A percentile compares a stretch with the other conserved stretches of the same genome.
Conservation (phyloP, 352 stramenopile genomes). For the Pythium dissotocum region DNA sequence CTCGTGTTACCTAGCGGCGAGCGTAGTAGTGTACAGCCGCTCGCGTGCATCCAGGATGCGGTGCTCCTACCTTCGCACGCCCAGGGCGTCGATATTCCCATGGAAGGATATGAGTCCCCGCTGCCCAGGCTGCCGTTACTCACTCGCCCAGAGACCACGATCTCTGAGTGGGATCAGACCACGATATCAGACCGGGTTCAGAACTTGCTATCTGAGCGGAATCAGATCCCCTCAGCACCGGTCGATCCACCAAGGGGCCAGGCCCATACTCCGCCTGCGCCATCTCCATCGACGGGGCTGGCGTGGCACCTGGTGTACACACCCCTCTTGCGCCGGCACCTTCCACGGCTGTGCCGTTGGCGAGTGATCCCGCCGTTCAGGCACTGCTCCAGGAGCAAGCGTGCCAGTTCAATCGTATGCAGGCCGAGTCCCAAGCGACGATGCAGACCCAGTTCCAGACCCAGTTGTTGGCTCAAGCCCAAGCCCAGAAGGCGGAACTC, state of each 20-base stretch:
- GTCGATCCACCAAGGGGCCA: not conserved
- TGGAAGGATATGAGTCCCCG: not conserved
- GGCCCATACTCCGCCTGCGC: not conserved
- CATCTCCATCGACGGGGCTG: not conserved
- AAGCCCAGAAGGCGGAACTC: not conserved
- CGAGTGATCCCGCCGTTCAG: not conserved
- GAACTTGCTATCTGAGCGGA: too few relatives aligned
- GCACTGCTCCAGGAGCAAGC: conserved; percentile 4
- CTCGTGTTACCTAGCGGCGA: not conserved
- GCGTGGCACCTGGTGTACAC: not conserved
- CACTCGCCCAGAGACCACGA: not conserved
- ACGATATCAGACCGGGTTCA: too few relatives aligned
- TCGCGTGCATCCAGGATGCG: not conserved
- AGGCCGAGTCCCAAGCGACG: not conserved
- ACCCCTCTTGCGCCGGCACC: not conserved
- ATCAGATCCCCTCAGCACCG: not conserved
- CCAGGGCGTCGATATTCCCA: not conserved
- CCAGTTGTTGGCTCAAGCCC: not conserved
- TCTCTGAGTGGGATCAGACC: conserved; percentile 1
- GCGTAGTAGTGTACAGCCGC: not conserved
- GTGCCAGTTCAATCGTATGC: not conserved
- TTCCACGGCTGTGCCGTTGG: conserved; percentile 3
- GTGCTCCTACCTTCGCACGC: not conserved
- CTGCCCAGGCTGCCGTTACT: not conserved
- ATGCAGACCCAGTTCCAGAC: not conserved